These are phyloP conservation scores for Cryptococcus sp. DNA, from an alignment of 1,284 basidiomycete species.

Conservation along the genomic window DNA sequence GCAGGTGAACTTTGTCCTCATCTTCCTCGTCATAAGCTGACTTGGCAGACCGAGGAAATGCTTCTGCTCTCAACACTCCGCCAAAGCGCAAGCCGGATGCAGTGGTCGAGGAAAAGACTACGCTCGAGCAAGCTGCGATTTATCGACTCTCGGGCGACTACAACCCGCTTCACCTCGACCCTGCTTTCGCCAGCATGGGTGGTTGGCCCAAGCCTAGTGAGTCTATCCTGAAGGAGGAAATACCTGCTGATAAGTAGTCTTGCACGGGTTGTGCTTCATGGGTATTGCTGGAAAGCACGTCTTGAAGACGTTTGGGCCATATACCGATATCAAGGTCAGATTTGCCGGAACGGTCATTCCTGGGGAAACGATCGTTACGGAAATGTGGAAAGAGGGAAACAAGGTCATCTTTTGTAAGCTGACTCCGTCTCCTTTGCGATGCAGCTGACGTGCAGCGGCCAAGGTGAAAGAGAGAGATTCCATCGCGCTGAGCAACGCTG, in stretches of 20 bases:
- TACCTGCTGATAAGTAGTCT: conserved; percentile 29
- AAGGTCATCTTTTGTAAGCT: conserved; percentile 85
- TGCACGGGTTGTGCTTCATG: conserved; percentile 79
- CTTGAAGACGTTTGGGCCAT: conserved; percentile 75
- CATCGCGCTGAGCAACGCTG: conserved; percentile 51
- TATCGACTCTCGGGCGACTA: conserved; percentile 85
- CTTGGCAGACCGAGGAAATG: conserved; percentile 74
- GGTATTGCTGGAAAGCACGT: conserved; percentile 95
- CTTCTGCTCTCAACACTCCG: conserved; percentile 74
- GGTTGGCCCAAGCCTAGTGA: conserved; percentile 83
- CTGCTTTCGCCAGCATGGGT: conserved; percentile 87
- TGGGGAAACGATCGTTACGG: conserved; percentile 86
- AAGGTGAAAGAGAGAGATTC: conserved; percentile 53
- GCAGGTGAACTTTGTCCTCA: conserved; percentile 54
- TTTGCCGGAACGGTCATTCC: conserved; percentile 69
- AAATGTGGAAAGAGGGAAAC: conserved; percentile 95
- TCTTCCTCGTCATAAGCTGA: not conserved
- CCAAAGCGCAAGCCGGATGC: conserved; percentile 80
- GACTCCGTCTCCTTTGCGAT: not conserved
- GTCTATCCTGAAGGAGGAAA: conserved; percentile 4
- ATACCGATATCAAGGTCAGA: conserved; percentile 93
- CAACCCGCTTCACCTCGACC: conserved; percentile 91
- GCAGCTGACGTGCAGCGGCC: conserved; percentile 26
- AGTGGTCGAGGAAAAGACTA: conserved; percentile 80
- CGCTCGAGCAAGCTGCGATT: conserved; percentile 73